Conservation (phyloP, 1,284 basidiomycete genomes). For the Melampsora americana region DNA sequence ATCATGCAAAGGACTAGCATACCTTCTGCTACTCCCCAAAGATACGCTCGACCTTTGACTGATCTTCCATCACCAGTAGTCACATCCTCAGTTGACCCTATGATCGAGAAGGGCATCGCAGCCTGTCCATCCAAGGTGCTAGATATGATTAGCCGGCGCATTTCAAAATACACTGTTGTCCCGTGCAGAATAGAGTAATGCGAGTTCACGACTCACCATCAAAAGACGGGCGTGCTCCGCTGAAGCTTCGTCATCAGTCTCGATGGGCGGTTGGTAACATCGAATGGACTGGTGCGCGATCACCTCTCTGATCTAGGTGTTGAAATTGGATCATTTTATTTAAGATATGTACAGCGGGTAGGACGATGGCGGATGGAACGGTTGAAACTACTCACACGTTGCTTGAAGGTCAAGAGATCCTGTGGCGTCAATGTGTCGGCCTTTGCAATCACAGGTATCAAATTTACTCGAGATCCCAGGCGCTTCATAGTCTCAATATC, state of each 20-base stretch:
- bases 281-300: constrained; percentile 87
- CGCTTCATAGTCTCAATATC: constrained; percentile 99
- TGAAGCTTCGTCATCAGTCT: constrained; percentile 79
- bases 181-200: not conserved
- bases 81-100: constrained; percentile 93
- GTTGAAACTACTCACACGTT: constrained; percentile 64
- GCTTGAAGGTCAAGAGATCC: constrained; percentile 87
- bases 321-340: constrained; percentile 44
- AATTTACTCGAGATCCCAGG: constrained; percentile 88
- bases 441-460: constrained; percentile 96
- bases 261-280: constrained; percentile 89
- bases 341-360: constrained; percentile 9
- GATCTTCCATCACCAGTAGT: constrained; percentile 81
- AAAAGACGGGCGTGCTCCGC: constrained; percentile 86
- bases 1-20: constrained; percentile 47
- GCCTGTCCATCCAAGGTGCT: constrained; percentile 55
- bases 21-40: constrained; percentile 99
- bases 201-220: constrained; percentile 53
- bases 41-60: constrained; percentile 96
- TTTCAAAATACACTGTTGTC: not conserved
- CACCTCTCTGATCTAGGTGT: constrained; percentile 75
- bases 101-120: constrained; percentile 97
- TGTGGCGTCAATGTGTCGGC: constrained; percentile 93
- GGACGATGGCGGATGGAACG: not conserved
- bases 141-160: not conserved